These are phyloP conservation scores for Agaricus blazei DNA, from an alignment of 768 basidiomycete genomes.

Conservation along the genomic window DNA sequence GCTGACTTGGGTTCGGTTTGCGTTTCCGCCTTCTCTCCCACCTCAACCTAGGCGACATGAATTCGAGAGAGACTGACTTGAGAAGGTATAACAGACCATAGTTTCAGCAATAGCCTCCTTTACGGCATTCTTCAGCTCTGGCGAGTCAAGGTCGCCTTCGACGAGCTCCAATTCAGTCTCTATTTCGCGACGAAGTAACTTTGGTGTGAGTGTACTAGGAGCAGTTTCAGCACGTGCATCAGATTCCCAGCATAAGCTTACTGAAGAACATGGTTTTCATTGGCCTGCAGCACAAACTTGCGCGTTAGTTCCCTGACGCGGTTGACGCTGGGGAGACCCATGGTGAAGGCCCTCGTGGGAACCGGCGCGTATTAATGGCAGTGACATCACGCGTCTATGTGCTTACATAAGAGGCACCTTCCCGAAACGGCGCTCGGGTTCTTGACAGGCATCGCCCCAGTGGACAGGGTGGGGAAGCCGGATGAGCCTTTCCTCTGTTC, in stretches of 20 bases:
- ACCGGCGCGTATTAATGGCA: background rate
- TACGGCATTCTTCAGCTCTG: slow-evolving; percentile 41
- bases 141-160: slow-evolving; percentile 34
- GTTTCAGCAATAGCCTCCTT: slow-evolving; percentile 36
- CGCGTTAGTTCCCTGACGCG: background rate
- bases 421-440: too few species aligned
- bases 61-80: background rate
- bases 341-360: background rate
- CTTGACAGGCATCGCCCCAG: too few species aligned
- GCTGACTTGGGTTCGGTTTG: background rate
- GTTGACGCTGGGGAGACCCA: background rate
- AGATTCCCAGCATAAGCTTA: slow-evolving; percentile 10
- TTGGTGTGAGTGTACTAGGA: slow-evolving; percentile 39
- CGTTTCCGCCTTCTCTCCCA: background rate
- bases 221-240: background rate
- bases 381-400: background rate
- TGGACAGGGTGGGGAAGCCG: too few species aligned
- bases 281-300: slow-evolving; percentile 16
- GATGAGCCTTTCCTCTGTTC: too few species aligned
- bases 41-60: slow-evolving; percentile 4
- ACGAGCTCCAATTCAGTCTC: slow-evolving; percentile 43
- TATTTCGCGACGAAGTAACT: slow-evolving; percentile 44
- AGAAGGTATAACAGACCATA: slow-evolving; percentile 22
- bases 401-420: background rate
- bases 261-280: slow-evolving; percentile 24